Evolutionary conservation across 495 filamentous ascomycete species (phyloP), one percentile per base, ranked within the genome.

Genomic region (Bacidia gigantensis): DNA sequence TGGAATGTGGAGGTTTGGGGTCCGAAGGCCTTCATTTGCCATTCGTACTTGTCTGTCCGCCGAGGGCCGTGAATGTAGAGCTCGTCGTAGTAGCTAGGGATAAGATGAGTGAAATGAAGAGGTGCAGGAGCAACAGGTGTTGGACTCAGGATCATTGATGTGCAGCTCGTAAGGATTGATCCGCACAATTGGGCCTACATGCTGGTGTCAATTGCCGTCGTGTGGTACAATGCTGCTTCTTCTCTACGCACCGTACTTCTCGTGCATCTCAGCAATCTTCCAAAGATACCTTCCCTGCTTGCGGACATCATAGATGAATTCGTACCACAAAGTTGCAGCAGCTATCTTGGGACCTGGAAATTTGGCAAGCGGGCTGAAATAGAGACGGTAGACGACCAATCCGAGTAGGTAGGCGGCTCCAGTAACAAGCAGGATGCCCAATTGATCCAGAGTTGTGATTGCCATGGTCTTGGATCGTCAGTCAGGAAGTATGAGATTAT

Each of bases 91-190:
- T 39, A 51, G 43, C 9, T 74, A 66, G 20, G 9, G 20, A 29
- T n/a, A 0, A 73, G 70, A 58, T 80, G 75, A 26, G 67, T 60
- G 48, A 79, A 64, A 53, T 75, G 73, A 0, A 80, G 25, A n/a
- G 5, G 24, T 50, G 2, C 7, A 18, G 10, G 12, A 11, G 5
- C 3, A 12, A 17, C 18, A 0, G 26, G 2, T 18, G 45, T 25
- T 7, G n/a, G 1, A 48, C 7, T 73, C 67, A 0, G 75, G 70
- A 58, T 80, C 76, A 26, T 67, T 60, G 53, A 80, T 66, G 52
- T 78, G 75, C 0, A 82, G 38, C 50, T 82, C 78, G 46, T 69
- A 57, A 0, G 80, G 78, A 42, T 63, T 75, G 61, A 82, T 79
- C 14, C 79, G 68, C 5, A 81, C 64, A 46, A 82, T 79, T 14